These are phyloP conservation scores for Trichoderma asperelloides DNA, from an alignment of 495 filamentous ascomycete genomes.

Conservation along the genomic window DNA sequence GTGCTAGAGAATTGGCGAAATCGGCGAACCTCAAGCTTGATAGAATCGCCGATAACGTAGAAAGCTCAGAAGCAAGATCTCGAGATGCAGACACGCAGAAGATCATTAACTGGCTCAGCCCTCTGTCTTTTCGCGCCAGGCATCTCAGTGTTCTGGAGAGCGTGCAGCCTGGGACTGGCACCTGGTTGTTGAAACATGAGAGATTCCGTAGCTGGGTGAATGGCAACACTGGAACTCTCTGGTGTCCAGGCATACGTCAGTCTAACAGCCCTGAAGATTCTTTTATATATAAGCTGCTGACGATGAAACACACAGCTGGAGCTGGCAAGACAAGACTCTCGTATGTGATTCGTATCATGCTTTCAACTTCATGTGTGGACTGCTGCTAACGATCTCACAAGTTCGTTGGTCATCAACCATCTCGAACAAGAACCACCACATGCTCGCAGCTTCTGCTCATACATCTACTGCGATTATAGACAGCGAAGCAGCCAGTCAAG, in stretches of 20 bases:
- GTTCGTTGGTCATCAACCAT: neutral
- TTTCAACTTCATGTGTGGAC: neutral
- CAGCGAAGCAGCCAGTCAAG: constrained; percentile 14
- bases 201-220: neutral
- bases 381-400: neutral
- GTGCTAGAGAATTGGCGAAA: neutral
- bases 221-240: neutral
- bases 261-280: neutral
- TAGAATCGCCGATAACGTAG: neutral
- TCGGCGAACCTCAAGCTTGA: neutral
- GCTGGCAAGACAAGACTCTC: neutral
- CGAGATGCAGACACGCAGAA: neutral
- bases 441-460: neutral
- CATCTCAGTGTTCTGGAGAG: neutral
- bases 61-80: neutral
- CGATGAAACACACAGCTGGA: neutral
- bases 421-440: neutral
- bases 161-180: neutral
- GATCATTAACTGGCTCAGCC: neutral
- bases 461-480: constrained; percentile 15
- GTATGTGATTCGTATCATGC: neutral
- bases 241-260: neutral
- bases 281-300: neutral
- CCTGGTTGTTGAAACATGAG: neutral
- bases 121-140: neutral